Evolutionary conservation across 805 yeast species (phyloP), one percentile per base, ranked within the genome.

Genomic region (Debaryomyces prosopidis): DNA sequence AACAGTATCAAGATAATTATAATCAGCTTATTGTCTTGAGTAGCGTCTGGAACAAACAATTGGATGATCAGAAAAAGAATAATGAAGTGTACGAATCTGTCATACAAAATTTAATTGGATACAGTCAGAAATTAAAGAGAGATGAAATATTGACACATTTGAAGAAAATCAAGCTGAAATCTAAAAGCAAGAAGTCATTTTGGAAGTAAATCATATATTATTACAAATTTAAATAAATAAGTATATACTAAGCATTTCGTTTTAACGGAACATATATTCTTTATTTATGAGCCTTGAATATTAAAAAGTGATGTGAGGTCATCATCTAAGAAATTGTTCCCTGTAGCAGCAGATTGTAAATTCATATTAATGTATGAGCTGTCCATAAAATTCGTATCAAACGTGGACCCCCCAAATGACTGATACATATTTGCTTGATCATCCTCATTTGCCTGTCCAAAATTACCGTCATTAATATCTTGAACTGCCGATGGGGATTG

Each of bases 61-160:
- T 77, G 39, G 60, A 62, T 30, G 81, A 75, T 7, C 65, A 84
- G 15, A 69, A 69, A 45, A 76, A 73, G 36, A 95, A 90, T 61
- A 86, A 87, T 55, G 79, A 77, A 28, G 80, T 91, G 12, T 90
- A 85, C 59, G 96, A 92, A 54, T 77, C 85, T 2, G 96, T 94
- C 53, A 90, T 94, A 35, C 96, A 89, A 59, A 90, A 89, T 55
- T 69, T 91, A 54, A 87, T 91, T 12, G 97, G 96, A 6, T 90
- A 91, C 60, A 87, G 96, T 5, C 97, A 94, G 63, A 80, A 88
- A 55, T 55, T 86, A 41, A 78, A 87, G 54, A 73, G 92, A 41
- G 69, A 71, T 35, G 75, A 71, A 48, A 57, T 72, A 19, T 48
- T 68, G 39, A 71, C 57, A 43, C 60, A 61, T 44, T 58, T 71